Base-by-base conservation (phyloP, 345 rosid species). In the Citrus medica region DNA sequence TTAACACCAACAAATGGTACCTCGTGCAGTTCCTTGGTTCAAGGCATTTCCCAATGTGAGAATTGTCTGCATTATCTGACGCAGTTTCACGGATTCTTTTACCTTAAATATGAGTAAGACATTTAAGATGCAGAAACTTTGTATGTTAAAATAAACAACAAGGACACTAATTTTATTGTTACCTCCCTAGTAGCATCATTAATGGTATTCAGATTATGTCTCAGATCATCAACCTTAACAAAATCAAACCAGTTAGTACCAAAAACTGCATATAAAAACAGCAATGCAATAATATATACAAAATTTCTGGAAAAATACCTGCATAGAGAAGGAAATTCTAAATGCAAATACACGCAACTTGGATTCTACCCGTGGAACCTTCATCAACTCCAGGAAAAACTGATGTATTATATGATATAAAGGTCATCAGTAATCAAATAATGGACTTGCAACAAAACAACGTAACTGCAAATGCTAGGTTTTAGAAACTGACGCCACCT, bases 11-110 rank as follows among this genome's bases (percentile, higher is more conserved):
- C 38, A 70, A 53, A 32, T 40, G 37, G 66, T 79, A 95, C 99
- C 99, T 89, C 99, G 85, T 22, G 95, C 97, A 40, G 99, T 95
- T 83, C 99, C 99, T 74, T 96, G 99, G 86, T 96, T 96, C 82
- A 96, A 81, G 84, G 99, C 99, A 88, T 96, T 96, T 78, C 99
- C 99, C 73, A 96, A 74, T 74, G 98, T 94, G 77, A 96, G 90
- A 76, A 96, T 91, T 58, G 99, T 96, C 85, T 94, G 98, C 99
- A 96, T 96, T 88, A 96, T 84, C 87, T 96, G 99, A 46, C 98
- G 98, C 85, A 96, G 80, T 83, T 96, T 96, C 27, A 76, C 85
- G 3, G 99, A 96, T 64, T 96, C 98, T 83, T 94, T 96, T 75
- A 95, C 99, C 99, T 95, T 89, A 76, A 82, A 74, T 37, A 73